Base-by-base conservation (phyloP, 345 rosid genomes). In the Angophora floribunda region DNA sequence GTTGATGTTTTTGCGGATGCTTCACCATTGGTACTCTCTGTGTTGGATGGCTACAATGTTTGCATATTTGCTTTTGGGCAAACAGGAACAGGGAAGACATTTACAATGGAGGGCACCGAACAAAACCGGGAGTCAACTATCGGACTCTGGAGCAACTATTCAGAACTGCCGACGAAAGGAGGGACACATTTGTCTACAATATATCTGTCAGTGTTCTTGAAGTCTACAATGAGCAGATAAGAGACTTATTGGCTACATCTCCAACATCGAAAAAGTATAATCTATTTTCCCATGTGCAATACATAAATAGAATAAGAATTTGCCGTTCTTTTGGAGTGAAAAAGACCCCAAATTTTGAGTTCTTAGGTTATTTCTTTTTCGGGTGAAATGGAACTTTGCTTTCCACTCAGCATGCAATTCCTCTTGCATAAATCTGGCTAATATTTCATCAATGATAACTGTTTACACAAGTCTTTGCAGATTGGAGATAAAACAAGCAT, bases 1-100 rank as follows among this genome's bases (percentile, higher is more conserved):
- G 99, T 93, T 88, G 98, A 97, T 92, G 98, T 97, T 75, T 97
- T 96, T 91, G 95, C 93, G 88, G 99, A 97, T 94, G 98, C 98
- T 44, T 96, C 94, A 21, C 98, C 97, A 47, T 85, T 97, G 94
- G 99, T 97, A 90, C 92, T 93, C 85, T 97, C 99, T 3, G 99
- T 97, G 88, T 91, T 97, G 89, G 99, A 97, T 88, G 99, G 99
- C 24, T 97, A 95, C 96, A 97, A 97, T 88, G 99, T 98, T 41
- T 98, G 99, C 89, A 97, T 98, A 87, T 97, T 98, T 92, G 99
- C 99, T 84, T 97, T 96, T 80, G 99, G 99, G 86, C 99, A 98
- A 91, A 98, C 99, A 49, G 99, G 99, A 82, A 98, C 99, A 47
- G 99, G 99, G 53, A 98, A 98, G 90, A 98, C 99, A 49, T 98